Percentiles rank a stretch among this genome's conserved stretches.
These are phyloP conservation scores for Saturnispora dispora DNA, from an alignment of 805 yeast species.

Conservation along the genomic window DNA sequence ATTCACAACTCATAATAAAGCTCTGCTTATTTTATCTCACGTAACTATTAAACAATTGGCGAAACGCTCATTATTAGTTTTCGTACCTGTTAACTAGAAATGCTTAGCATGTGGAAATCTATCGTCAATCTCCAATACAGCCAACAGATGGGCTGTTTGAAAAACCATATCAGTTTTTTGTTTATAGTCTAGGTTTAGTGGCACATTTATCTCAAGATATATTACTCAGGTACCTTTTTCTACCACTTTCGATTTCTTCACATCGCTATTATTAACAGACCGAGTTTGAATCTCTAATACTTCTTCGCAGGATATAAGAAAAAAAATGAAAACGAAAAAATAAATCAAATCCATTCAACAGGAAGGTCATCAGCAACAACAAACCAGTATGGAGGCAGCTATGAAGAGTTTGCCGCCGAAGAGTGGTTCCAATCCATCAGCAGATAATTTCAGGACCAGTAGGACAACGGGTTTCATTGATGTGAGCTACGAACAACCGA, in stretches of 20 bases:
- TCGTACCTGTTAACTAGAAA: neutral
- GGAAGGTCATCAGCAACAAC: neutral
- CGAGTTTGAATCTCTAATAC: neutral
- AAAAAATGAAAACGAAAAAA: neutral
- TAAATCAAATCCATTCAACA: neutral
- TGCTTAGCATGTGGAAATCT: neutral
- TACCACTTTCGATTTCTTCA: neutral
- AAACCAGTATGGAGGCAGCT: conserved; percentile 6
- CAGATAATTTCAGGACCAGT: conserved; percentile 18
- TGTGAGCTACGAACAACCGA: conserved; percentile 33
- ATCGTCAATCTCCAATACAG: no score
- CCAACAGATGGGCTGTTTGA: no score
- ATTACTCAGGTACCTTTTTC: neutral
- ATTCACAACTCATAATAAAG: neutral
- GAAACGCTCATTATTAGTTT: neutral
- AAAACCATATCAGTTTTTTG: no score
- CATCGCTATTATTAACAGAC: neutral
- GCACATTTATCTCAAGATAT: neutral
- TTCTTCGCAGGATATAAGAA: neutral
- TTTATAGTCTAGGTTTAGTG: neutral
- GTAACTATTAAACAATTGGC: neutral
- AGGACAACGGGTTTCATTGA: conserved; percentile 38
- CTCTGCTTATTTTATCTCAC: no score
- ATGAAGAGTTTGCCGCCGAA: conserved; percentile 5
- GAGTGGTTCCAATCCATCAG: neutral